A percentile compares a stretch with the other conserved stretches of the same genome.
Evolutionary conservation across 2,329 filamentous ascomycete genomes (phyloP).

Genomic region (Aspergillus clavatus): DNA sequence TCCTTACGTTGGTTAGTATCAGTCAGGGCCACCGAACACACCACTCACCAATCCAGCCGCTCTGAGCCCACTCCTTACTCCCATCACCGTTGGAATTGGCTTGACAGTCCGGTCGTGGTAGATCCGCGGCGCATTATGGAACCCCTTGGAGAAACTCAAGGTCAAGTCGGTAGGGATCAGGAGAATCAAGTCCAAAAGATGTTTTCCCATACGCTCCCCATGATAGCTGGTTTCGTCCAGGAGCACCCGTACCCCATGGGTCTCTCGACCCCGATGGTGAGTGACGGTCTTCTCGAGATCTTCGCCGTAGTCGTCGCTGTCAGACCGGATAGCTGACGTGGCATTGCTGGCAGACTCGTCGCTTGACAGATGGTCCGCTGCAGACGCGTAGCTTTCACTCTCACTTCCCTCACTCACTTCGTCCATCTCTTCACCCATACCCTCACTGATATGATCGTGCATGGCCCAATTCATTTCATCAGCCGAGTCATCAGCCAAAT

Average conservation of each 20-base stretch:
- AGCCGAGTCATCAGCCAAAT: too few species aligned
- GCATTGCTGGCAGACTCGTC: background rate
- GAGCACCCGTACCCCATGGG: slow-evolving; percentile 2
- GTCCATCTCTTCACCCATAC: background rate
- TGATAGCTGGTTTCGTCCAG: slow-evolving; percentile 57
- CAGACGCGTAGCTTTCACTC: background rate
- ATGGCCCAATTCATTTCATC: too few species aligned
- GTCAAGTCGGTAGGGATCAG: slow-evolving; percentile 83
- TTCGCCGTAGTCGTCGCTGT: background rate
- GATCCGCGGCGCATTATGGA: slow-evolving; percentile 78
- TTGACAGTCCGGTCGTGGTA: slow-evolving; percentile 81
- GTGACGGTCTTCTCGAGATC: slow-evolving; percentile 13
- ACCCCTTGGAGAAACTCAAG: slow-evolving; percentile 74
- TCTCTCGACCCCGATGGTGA: slow-evolving; percentile 2
- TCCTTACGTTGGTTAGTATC: slow-evolving; percentile 42
- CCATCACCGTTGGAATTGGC: slow-evolving; percentile 73
- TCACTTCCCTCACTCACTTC: background rate
- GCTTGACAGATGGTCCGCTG: background rate
- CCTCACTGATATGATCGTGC: too few species aligned
- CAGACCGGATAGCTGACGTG: background rate
- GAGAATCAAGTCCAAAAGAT: slow-evolving; percentile 69
- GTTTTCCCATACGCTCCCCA: slow-evolving; percentile 62
- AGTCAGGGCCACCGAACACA: background rate
- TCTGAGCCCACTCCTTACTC: slow-evolving; percentile 67
- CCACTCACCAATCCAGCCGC: slow-evolving; percentile 63